Conservation (phyloP, 352 stramenopile genomes). For the Phytopythium litorale region DNA sequence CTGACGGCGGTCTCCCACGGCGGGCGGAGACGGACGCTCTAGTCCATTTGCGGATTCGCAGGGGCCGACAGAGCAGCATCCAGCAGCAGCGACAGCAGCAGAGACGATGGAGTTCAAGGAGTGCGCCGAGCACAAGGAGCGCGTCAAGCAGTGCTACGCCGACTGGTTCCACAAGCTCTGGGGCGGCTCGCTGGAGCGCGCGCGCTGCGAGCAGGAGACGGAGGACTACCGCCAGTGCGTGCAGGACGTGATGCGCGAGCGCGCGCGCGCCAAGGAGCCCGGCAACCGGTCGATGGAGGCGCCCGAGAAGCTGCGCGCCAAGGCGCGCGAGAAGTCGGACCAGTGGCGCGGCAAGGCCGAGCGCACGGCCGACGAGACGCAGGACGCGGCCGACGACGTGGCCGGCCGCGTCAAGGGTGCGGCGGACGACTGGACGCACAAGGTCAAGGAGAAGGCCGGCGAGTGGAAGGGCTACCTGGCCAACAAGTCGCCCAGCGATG, state of each 20-base stretch:
- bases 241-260: conserved; percentile 45
- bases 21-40: no score
- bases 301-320: conserved; percentile 22
- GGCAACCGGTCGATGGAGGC: conserved; percentile 9
- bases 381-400: conserved; percentile 27
- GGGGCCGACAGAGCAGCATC: no score
- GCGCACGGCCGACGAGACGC: conserved; percentile 23
- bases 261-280: conserved; percentile 27
- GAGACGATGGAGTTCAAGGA: conserved; percentile 33
- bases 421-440: conserved; percentile 27
- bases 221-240: conserved; percentile 73
- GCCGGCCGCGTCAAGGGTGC: conserved; percentile 29
- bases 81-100: not conserved
- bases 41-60: not conserved
- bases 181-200: conserved; percentile 52
- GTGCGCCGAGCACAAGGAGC: conserved; percentile 75
- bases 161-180: conserved; percentile 81
- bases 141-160: conserved; percentile 76
- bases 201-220: conserved; percentile 68
- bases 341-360: conserved; percentile 18
- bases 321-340: conserved; percentile 25
- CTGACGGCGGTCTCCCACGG: no score
- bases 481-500: conserved; percentile 15
- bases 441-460: conserved; percentile 24
- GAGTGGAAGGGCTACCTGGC: conserved; percentile 18